Conservation (phyloP, 1,139 yeast genomes). For the Geotrichum macrosporum region DNA sequence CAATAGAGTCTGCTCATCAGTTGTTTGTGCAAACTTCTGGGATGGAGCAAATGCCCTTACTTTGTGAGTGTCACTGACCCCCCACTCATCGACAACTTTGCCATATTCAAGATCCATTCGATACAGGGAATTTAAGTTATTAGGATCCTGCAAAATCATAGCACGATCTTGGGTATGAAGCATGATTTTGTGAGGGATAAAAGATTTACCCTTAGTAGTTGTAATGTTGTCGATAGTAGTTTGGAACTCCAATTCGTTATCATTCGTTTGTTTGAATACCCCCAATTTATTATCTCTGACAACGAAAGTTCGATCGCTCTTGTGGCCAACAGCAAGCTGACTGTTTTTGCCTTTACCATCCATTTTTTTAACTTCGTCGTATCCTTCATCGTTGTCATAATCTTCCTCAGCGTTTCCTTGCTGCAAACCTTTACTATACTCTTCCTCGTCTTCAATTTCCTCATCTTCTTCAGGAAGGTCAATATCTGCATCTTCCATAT, state of each 20-base stretch:
- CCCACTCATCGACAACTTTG: slow-evolving; percentile 79
- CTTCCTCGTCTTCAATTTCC: slow-evolving; percentile 33
- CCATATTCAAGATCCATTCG: slow-evolving; percentile 79
- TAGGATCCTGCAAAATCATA: slow-evolving; percentile 58
- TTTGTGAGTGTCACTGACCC: slow-evolving; percentile 42
- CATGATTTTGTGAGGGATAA: slow-evolving; percentile 65
- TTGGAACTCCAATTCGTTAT: slow-evolving; percentile 52
- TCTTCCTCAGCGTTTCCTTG: slow-evolving; percentile 25
- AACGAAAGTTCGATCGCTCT: slow-evolving; percentile 69
- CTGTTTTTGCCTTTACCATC: slow-evolving; percentile 46
- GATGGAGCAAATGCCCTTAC: slow-evolving; percentile 63
- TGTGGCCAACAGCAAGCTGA: slow-evolving; percentile 64
- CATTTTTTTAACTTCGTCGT: slow-evolving; percentile 37
- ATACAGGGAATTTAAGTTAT: slow-evolving; percentile 47
- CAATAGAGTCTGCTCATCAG: slow-evolving; percentile 66
- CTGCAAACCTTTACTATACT: slow-evolving; percentile 16
- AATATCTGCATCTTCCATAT: slow-evolving; percentile 39
- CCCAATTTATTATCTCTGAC: slow-evolving; percentile 78
- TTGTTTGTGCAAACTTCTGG: slow-evolving; percentile 65
- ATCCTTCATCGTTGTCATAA: slow-evolving; percentile 36
- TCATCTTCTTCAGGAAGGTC: slow-evolving; percentile 32
- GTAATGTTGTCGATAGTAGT: slow-evolving; percentile 63
- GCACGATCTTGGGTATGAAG: slow-evolving; percentile 68
- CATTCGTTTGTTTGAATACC: slow-evolving; percentile 60
- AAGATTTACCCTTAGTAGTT: slow-evolving; percentile 48